A percentile compares a stretch with the other conserved stretches of the same genome.
These are phyloP conservation scores for Pestalotiopsis sp. DNA, from an alignment of 2,329 filamentous ascomycete species.

Conservation along the genomic window DNA sequence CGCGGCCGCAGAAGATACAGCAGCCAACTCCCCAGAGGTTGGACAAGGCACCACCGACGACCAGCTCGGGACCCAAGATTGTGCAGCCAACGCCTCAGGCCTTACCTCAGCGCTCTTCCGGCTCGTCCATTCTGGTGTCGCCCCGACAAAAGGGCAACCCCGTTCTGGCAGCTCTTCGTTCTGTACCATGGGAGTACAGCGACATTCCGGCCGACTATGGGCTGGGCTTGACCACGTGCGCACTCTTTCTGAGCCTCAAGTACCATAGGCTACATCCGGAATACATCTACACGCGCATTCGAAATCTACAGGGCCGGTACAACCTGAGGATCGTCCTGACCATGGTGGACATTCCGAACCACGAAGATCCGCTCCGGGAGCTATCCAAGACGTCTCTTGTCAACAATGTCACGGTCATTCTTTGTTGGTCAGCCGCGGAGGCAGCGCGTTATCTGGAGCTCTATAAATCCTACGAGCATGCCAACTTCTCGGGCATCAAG, in stretches of 20 bases:
- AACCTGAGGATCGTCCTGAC: slow-evolving; percentile 82
- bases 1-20: slow-evolving; percentile 45
- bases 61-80: slow-evolving; percentile 54
- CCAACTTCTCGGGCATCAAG: slow-evolving; percentile 77
- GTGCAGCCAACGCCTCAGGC: slow-evolving; percentile 89
- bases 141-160: slow-evolving; percentile 95
- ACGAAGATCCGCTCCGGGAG: slow-evolving; percentile 87
- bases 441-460: slow-evolving; percentile 92
- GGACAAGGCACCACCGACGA: slow-evolving; percentile 50
- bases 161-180: slow-evolving; percentile 79
- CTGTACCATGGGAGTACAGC: slow-evolving; percentile 92
- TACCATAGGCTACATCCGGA: slow-evolving; percentile 97
- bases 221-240: slow-evolving; percentile 84
- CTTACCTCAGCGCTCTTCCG: slow-evolving; percentile 66
- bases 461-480: slow-evolving; percentile 93
- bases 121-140: slow-evolving; percentile 85
- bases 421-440: slow-evolving; percentile 94
- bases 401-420: slow-evolving; percentile 88
- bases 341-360: slow-evolving; percentile 94
- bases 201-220: slow-evolving; percentile 96
- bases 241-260: slow-evolving; percentile 90
- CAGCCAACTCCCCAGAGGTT: slow-evolving; percentile 41
- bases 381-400: slow-evolving; percentile 90
- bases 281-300: slow-evolving; percentile 94
- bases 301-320: slow-evolving; percentile 82